Evolutionary conservation across 169 alveolate genomes (phyloP), one percentile per base, ranked within the genome.

Genomic region (Cryptosporidium bovis): DNA sequence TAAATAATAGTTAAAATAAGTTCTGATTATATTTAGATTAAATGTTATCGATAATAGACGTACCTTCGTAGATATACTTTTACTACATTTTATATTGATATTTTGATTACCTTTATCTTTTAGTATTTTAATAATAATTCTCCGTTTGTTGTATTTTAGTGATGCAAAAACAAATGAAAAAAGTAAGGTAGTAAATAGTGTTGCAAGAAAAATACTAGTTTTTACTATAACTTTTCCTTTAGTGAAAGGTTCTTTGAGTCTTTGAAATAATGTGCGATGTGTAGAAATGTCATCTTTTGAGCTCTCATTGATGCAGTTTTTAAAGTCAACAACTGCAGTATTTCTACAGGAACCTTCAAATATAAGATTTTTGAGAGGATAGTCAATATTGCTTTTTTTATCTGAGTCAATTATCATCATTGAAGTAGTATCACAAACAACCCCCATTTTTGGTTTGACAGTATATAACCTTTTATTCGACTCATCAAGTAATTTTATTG

Each of bases 11-110:
- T 58, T 29, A 55, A 40, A 18, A 15, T 33, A 18, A 58, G 2
- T 4, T n/a, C 13, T 7, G 27, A 69, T 31, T 40, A 12, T 33
- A 56, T 4, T 40, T 34, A 53, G 2, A 12, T 58, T 58, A 40
- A 58, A 15, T 1, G 15, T 60, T 40, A 29, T 53, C 16, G 1
- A 13, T 62, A 20, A 3, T 15, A 55, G 27, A n/a, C 65, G 24
- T 77, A 77, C 87, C 69, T 77, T 58, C 34, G 87, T 77, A 31
- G 87, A 16, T 16, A 62, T 5, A 6, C 33, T 13, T 62, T 62
- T 62, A 2, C 33, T 33, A 6, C 4, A 62, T n/a, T 69, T 53
- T 20, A 69, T 53, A 20, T 69, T 36, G 0, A 69, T 12, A 18
- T 66, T 29, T 69, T 69, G 34, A 13, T 60, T 69, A 12, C 60